Evolutionary conservation across 2,329 filamentous ascomycete species (phyloP).

Genomic region (Pseudogymnoascus sp.): DNA sequence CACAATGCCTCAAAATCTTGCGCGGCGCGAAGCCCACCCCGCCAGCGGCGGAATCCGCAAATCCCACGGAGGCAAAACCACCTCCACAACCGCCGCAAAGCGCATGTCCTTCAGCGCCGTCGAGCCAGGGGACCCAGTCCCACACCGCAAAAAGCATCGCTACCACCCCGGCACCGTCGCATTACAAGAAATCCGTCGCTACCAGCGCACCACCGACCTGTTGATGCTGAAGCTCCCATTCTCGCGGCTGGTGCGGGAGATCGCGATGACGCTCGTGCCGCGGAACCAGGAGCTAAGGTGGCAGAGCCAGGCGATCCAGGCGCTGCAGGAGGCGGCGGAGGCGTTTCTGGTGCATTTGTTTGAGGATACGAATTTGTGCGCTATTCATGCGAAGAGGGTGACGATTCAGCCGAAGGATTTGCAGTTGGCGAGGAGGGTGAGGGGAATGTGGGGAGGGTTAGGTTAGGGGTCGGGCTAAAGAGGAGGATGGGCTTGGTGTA

Average conservation of each 20-base stretch:
- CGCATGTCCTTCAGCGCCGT: background rate
- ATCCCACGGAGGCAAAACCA: background rate
- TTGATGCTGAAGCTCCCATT: constrained; percentile 76
- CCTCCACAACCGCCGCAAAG: background rate
- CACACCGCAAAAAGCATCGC: constrained; percentile 52
- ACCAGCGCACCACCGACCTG: constrained; percentile 84
- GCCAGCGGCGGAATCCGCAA: background rate
- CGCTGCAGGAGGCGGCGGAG: constrained; percentile 91
- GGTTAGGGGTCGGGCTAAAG: constrained; percentile 35
- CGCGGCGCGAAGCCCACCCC: background rate
- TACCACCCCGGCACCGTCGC: constrained; percentile 78
- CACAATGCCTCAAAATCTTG: background rate
- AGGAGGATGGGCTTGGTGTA: background rate
- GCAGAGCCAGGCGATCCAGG: constrained; percentile 92
- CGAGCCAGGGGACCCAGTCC: constrained; percentile 60
- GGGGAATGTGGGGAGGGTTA: constrained; percentile 68
- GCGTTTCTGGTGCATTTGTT: constrained; percentile 95
- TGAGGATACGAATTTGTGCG: constrained; percentile 91
- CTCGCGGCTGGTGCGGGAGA: constrained; percentile 71
- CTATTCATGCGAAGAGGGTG: constrained; percentile 91
- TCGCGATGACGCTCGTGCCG: constrained; percentile 58
- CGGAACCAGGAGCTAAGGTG: constrained; percentile 70
- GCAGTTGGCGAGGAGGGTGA: constrained; percentile 76
- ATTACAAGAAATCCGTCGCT: constrained; percentile 82
- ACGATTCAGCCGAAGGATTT: constrained; percentile 99